Percentiles rank a stretch among this genome's conserved stretches.
Conservation (phyloP, 2,329 filamentous ascomycete genomes). For the Aspergillus nomiae region DNA sequence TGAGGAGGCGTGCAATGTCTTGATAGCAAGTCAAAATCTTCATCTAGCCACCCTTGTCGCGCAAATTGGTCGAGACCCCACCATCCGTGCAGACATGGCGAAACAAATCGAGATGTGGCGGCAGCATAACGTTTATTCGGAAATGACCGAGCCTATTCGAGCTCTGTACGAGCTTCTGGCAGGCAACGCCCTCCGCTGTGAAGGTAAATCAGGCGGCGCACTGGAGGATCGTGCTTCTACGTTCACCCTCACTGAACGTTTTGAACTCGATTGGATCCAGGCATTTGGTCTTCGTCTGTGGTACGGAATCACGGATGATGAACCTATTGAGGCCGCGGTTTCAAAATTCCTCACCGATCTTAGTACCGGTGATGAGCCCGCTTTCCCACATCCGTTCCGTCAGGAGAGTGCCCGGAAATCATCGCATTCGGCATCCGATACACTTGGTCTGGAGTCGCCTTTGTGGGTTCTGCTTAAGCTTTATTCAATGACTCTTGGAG, state of each 20-base stretch:
- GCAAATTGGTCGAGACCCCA: constrained; percentile 73
- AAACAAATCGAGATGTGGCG: constrained; percentile 84
- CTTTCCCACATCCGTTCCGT: constrained; percentile 73
- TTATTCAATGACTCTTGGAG: constrained; percentile 58
- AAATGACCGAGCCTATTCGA: constrained; percentile 81
- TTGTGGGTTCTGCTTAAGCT: constrained; percentile 86
- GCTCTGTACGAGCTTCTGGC: constrained; percentile 87
- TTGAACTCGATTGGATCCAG: constrained; percentile 88
- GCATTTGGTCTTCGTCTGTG: constrained; percentile 88
- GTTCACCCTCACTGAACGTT: constrained; percentile 81
- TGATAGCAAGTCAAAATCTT: constrained; percentile 75
- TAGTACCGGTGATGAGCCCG: constrained; percentile 66
- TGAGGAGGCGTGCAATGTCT: constrained; percentile 76
- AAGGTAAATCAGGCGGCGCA: constrained; percentile 70
- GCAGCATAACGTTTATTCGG: constrained; percentile 77
- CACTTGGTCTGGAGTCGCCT: constrained; percentile 66
- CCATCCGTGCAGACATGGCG: constrained; percentile 71
- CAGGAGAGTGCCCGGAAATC: constrained; percentile 60
- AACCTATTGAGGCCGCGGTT: constrained; percentile 73
- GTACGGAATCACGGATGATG: constrained; percentile 73
- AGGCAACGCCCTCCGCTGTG: constrained; percentile 81
- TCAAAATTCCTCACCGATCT: constrained; percentile 73
- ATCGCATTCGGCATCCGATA: constrained; percentile 63
- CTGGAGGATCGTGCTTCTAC: constrained; percentile 78
- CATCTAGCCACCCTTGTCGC: constrained; percentile 83